Evolutionary conservation across 163 green algal genomes (phyloP).

Genomic region (Volvox carteri): DNA sequence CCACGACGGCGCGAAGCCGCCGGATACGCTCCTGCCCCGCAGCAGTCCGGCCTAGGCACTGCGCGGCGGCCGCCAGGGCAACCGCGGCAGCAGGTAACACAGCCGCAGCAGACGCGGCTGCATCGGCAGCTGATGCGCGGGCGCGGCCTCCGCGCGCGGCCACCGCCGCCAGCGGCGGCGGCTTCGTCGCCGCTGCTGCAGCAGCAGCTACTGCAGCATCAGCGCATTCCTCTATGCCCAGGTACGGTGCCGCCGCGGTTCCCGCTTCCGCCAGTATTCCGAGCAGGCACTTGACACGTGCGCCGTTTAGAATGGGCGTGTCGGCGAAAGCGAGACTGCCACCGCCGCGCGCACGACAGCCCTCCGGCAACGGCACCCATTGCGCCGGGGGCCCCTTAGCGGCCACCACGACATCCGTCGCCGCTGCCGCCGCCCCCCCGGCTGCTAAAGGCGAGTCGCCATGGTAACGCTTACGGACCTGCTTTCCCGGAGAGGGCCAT

Average conservation of each 20-base stretch:
- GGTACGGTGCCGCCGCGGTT: neutral
- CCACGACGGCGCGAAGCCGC: slow-evolving; percentile 6
- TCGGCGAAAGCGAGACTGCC: neutral
- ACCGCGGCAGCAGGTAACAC: neutral
- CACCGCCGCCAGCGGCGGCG: neutral
- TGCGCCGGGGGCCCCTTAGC: neutral
- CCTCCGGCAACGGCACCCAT: slow-evolving; percentile 3
- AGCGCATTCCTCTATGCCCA: neutral
- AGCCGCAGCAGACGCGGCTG: neutral
- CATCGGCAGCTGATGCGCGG: neutral
- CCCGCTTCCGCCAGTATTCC: slow-evolving; percentile 43
- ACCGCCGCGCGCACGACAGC: slow-evolving; percentile 22
- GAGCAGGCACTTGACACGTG: neutral
- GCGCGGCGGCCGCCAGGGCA: neutral
- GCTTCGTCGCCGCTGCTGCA: neutral
- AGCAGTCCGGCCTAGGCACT: neutral
- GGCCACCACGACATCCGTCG: neutral
- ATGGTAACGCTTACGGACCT: neutral
- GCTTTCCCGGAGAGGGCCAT: neutral
- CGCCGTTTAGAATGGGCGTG: neutral
- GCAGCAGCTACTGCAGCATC: neutral
- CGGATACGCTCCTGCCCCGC: slow-evolving; percentile 24
- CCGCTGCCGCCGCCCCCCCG: neutral
- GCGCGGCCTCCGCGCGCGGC: neutral
- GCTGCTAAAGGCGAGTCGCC: neutral